Evolutionary conservation across 2,329 filamentous ascomycete genomes (phyloP), one percentile per base, ranked within the genome.

Genomic region (Fusarium subtropicale): DNA sequence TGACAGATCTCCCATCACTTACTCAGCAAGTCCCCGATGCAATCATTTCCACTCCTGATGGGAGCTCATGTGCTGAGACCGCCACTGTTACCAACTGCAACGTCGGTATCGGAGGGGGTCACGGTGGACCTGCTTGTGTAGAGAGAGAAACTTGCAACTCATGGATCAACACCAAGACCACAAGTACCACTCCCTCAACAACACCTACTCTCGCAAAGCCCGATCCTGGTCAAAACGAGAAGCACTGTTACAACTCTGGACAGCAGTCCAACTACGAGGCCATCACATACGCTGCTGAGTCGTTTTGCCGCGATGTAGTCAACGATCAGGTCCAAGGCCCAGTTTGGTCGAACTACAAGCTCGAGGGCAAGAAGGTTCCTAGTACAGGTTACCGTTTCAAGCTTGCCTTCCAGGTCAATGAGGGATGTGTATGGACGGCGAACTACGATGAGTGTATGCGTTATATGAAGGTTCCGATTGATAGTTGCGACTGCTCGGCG

Each of bases 401-500:
- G 15, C n/a, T 8, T 15, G 5, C 36, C 7, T 71, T 71, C 26
- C 12, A 11, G 0, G 69, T 71, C 2, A 48, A 51, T 15, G 39
- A 64, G n/a, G 57, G 57, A 2, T 76, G 74, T 58, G 24, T 58
- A 2, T 76, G 64, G 64, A 58, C 13, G 3, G 69, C 47, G 1
- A n/a, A 69, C 50, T 56, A 60, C 7, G 48, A 66, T 39, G 53
- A 71, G 42, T 76, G 75, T 56, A 58, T 68, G 60, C 51, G 65
- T 9, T 76, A 77, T 54, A 55, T 77, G 11, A 50, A 55, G n/a
- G 58, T 74, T n/a, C 63, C 60, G 1, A 69, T 71, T 9, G 72
- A 76, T 54, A 61, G 60, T 4, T 77, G 74, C 28, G 55, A 76
- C 51, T 76, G 75, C 26, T 45, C 48, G 1, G 68, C 61, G 1